Conservation (phyloP, 2,329 filamentous ascomycete genomes). For the Trichoderma sp. region DNA sequence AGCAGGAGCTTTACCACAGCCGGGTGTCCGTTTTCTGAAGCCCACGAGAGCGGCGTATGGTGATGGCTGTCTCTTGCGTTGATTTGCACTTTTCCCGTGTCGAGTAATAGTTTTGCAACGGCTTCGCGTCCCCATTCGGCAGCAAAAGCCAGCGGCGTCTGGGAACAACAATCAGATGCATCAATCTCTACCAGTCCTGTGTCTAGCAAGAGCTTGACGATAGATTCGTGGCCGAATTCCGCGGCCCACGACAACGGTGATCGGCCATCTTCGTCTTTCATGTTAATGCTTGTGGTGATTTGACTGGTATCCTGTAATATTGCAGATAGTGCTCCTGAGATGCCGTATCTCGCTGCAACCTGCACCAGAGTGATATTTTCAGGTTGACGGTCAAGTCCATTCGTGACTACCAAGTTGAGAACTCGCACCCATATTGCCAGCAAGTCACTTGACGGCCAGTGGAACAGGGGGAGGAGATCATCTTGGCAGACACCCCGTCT, state of each 20-base stretch:
- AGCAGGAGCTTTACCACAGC: background rate
- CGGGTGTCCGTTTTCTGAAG: background rate
- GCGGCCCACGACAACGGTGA: background rate
- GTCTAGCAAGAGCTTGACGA: background rate
- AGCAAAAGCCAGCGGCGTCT: background rate
- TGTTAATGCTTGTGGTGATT: background rate
- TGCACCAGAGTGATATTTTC: background rate
- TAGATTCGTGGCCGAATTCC: background rate
- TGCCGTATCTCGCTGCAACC: background rate
- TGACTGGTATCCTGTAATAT: background rate
- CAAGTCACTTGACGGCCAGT: background rate
- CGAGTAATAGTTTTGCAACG: background rate
- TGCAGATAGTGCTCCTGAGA: background rate
- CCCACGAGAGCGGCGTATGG: background rate
- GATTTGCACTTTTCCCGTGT: background rate
- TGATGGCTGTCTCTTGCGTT: background rate
- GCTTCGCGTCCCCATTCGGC: background rate
- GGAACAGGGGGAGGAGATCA: background rate
- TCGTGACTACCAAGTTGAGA: too few relatives aligned
- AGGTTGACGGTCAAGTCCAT: background rate
- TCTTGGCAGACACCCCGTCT: background rate
- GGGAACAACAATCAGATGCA: background rate
- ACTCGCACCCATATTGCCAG: fast-evolving
- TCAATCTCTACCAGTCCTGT: background rate
- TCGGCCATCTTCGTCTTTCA: background rate